These are phyloP conservation scores for Albatrellus ellisii DNA, from an alignment of 768 basidiomycete species.

Conservation along the genomic window DNA sequence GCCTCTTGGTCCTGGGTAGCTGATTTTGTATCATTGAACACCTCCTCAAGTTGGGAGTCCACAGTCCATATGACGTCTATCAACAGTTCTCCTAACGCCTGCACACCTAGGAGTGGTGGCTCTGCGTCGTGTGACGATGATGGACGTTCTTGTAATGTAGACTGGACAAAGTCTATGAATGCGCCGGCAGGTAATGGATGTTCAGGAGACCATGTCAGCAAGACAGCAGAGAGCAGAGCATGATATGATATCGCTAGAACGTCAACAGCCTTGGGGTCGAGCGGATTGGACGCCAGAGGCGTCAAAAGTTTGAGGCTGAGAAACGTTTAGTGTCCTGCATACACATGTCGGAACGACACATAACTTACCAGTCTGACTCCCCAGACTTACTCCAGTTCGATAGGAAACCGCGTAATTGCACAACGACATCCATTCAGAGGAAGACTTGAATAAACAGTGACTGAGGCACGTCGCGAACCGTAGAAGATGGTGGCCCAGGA, in stretches of 20 bases:
- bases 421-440: constrained; percentile 8
- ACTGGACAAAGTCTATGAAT: constrained; percentile 53
- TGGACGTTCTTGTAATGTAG: constrained; percentile 48
- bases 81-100: constrained; percentile 51
- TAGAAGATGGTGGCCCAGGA: neutral
- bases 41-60: constrained; percentile 66
- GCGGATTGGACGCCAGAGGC: constrained; percentile 44
- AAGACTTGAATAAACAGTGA: neutral
- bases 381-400: constrained; percentile 11
- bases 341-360: neutral
- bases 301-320: constrained; percentile 48
- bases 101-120: constrained; percentile 26
- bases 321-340: neutral
- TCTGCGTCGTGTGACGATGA: constrained; percentile 37
- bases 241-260: constrained; percentile 56
- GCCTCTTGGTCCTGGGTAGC: constrained; percentile 15
- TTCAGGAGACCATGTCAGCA: constrained; percentile 42
- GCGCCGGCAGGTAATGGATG: constrained; percentile 32
- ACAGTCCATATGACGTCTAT: constrained; percentile 77
- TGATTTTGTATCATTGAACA: constrained; percentile 38
- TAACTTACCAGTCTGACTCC: constrained; percentile 10
- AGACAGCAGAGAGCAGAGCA: constrained; percentile 45
- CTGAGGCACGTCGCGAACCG: no score
- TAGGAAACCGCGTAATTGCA: constrained; percentile 7
- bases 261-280: constrained; percentile 38